Evolutionary conservation across 768 basidiomycete genomes (phyloP), one percentile per base, ranked within the genome.

Genomic region (Hypholoma fasciculare): DNA sequence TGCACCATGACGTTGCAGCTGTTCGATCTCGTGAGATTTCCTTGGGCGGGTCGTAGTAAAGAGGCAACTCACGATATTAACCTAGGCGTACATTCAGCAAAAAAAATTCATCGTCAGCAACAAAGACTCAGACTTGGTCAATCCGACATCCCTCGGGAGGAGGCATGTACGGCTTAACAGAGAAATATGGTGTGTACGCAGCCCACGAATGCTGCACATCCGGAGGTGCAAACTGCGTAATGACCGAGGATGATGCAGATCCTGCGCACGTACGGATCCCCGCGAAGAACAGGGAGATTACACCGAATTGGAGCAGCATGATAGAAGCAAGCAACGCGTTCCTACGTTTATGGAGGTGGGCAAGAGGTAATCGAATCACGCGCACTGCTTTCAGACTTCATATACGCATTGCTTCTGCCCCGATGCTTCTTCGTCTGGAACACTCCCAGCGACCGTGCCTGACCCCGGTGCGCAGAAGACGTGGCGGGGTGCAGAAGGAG

Each of bases 1-100:
- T 0, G 90, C 84, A 2, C 91, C 92, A 65, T 95, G 92, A 14
- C 92, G 78, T 72, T 93, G 88, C 7, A 95, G 74, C 91, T 93
- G 56, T 34, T 6, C 40, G 40, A 12, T 42, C 4, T 6, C 30
- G 14, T 19, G 9, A 13, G 19, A 37, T 19, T 30, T 19, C 44
- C 30, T 9, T 6, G 7, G 6, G 30, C 16, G n/a, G 27, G 40
- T 30, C 38, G 7, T 12, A 6, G 4, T 2, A 19, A 7, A 7
- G 8, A 7, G 23, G 49, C 38, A 7, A 34, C 85, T 60, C 66
- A 87, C 87, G 44, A 88, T 80, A 61, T 88, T 85, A 36, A 82
- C 86, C 85, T 88, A 56, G 9, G 60, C 9, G 20, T 12, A 64
- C 14, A 20, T 39, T 44, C 19, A 48, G 36, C 4, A 34, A 40